These are phyloP conservation scores for Penicillium goetzii DNA, from an alignment of 495 filamentous ascomycete genomes.

Conservation along the genomic window DNA sequence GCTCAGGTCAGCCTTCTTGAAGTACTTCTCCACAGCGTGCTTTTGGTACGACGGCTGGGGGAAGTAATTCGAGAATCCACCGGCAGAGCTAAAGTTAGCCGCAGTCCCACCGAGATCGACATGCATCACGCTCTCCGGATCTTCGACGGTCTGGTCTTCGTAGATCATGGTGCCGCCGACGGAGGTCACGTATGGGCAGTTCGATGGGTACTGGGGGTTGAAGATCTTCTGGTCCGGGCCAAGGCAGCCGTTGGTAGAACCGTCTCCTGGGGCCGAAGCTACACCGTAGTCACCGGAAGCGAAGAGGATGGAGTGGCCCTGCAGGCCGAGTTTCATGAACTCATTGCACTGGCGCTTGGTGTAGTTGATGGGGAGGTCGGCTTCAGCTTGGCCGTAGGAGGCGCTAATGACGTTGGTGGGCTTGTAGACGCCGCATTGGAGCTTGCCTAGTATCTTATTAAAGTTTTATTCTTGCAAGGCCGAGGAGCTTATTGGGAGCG, in stretches of 20 bases:
- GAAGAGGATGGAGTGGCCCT: slow-evolving; percentile 63
- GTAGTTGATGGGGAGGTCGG: slow-evolving; percentile 53
- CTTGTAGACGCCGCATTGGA: slow-evolving; percentile 65
- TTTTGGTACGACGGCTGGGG: slow-evolving; percentile 61
- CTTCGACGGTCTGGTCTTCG: slow-evolving; percentile 41
- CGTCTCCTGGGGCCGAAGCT: slow-evolving; percentile 44
- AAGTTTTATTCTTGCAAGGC: neutral
- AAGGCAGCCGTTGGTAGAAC: slow-evolving; percentile 37
- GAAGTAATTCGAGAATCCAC: slow-evolving; percentile 73
- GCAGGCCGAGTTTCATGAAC: slow-evolving; percentile 68
- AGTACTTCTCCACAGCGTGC: slow-evolving; percentile 52
- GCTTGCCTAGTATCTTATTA: slow-evolving; percentile 28
- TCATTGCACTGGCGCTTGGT: slow-evolving; percentile 60
- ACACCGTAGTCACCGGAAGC: slow-evolving; percentile 66
- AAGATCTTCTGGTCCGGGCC: slow-evolving; percentile 50
- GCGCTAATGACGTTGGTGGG: slow-evolving; percentile 66
- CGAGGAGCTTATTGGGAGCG: neutral
- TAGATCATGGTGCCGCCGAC: slow-evolving; percentile 56
- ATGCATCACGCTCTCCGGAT: slow-evolving; percentile 47
- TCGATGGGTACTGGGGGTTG: slow-evolving; percentile 53
- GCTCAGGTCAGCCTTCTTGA: slow-evolving; percentile 49
- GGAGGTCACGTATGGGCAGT: slow-evolving; percentile 57
- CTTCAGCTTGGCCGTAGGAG: slow-evolving; percentile 61
- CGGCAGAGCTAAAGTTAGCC: slow-evolving; percentile 56
- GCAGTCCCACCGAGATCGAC: slow-evolving; percentile 36